Conservation (phyloP, 1,284 basidiomycete genomes). For the Trichosporon faecale region DNA sequence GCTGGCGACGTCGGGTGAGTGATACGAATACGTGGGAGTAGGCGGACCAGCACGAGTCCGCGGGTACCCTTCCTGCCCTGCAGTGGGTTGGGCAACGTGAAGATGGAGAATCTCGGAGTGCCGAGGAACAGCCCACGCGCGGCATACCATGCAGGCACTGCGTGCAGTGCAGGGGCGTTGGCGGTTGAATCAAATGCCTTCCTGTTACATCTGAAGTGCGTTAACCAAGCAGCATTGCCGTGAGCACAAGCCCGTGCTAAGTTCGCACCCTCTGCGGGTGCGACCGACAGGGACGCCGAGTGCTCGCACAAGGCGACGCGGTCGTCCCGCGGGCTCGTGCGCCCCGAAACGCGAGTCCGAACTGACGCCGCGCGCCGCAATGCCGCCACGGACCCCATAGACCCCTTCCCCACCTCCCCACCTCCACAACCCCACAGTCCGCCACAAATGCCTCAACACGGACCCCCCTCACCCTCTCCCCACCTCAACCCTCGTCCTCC, state of each 20-base stretch:
- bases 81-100: background rate
- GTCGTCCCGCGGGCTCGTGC: background rate
- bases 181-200: background rate
- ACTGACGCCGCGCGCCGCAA: background rate
- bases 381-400: background rate
- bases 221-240: background rate
- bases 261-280: background rate
- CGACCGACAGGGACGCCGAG: background rate
- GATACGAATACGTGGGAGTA: background rate
- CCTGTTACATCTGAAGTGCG: background rate
- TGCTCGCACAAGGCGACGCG: background rate
- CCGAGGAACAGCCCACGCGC: background rate
- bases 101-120: background rate
- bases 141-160: background rate
- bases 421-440: background rate
- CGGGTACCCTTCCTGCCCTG: no score
- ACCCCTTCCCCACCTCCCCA: background rate
- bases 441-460: background rate
- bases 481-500: background rate
- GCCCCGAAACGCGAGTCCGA: background rate
- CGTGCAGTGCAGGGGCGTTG: background rate
- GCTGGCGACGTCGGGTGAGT: conserved; percentile 14
- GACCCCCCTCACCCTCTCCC: background rate
- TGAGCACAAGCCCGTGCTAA: background rate
- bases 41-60: background rate